phyloP scores from a whole-genome alignment of 2,329 filamentous ascomycete species.

The Colletotrichum tamarilloi region DNA sequence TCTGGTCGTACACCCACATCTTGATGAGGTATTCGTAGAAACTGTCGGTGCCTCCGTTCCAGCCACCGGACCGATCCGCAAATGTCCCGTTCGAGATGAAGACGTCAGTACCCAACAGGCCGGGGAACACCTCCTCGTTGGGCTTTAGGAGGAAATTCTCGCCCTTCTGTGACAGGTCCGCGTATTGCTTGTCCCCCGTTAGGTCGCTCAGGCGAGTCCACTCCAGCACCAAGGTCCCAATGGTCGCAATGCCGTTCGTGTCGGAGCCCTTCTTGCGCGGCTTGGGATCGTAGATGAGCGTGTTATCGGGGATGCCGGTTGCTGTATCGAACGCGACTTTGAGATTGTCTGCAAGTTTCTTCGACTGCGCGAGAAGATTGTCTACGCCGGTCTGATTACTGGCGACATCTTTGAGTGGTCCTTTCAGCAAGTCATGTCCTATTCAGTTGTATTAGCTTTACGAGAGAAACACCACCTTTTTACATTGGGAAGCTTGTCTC shows the following conservation, averaged over 20 bases:
- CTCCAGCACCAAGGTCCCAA: constrained; percentile 83
- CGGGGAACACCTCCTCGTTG: constrained; percentile 78
- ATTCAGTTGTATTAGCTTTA: not conserved
- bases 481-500: constrained; percentile 12
- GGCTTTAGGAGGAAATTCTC: constrained; percentile 78
- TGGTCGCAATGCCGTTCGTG: constrained; percentile 79
- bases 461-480: not conserved
- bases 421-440: constrained; percentile 79
- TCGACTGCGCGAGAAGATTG: constrained; percentile 73
- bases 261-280: constrained; percentile 58
- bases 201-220: constrained; percentile 86
- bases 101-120: constrained; percentile 77
- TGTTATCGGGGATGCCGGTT: constrained; percentile 79
- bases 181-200: constrained; percentile 75
- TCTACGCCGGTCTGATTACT: constrained; percentile 59
- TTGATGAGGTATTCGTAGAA: constrained; percentile 94
- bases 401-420: constrained; percentile 67
- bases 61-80: constrained; percentile 74
- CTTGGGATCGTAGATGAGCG: constrained; percentile 68
- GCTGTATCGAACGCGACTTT: constrained; percentile 83
- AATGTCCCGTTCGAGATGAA: constrained; percentile 75
- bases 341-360: constrained; percentile 76
- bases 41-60: constrained; percentile 81
- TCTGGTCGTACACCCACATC: constrained; percentile 84
- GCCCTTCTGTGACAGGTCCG: constrained; percentile 71